Conservation (phyloP, 2,329 filamentous ascomycete genomes). For the Coleophoma eucalyptorum region DNA sequence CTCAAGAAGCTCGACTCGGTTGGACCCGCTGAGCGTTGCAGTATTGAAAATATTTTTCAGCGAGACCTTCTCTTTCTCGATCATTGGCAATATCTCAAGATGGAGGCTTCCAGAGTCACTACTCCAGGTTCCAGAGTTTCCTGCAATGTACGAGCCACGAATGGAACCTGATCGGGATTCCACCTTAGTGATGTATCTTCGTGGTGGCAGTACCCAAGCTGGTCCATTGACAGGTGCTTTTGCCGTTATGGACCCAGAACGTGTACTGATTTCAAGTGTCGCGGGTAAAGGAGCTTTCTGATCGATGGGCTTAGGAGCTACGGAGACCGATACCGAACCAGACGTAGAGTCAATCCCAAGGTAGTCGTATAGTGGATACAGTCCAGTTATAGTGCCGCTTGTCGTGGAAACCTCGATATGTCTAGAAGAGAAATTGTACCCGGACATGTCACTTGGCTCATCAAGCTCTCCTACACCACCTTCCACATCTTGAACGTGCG, state of each 20-base stretch:
- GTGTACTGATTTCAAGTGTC: conserved; percentile 17
- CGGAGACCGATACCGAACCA: conserved; percentile 14
- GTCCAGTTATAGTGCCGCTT: conserved; percentile 21
- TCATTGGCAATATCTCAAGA: conserved; percentile 17
- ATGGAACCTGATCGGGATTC: conserved; percentile 20
- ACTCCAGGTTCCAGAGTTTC: conserved; percentile 15
- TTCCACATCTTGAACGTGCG: background rate
- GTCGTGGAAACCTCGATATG: conserved; percentile 19
- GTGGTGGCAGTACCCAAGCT: conserved; percentile 14
- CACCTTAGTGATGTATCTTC: conserved; percentile 23
- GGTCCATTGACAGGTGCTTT: conserved; percentile 13
- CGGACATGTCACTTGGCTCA: background rate
- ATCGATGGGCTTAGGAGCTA: conserved; percentile 16
- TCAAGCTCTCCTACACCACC: background rate
- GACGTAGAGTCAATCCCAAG: conserved; percentile 18
- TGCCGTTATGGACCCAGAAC: conserved; percentile 19
- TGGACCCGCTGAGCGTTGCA: conserved; percentile 17
- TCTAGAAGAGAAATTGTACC: conserved; percentile 11
- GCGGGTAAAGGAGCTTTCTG: conserved; percentile 19
- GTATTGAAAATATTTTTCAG: conserved; percentile 13
- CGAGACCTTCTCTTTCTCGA: conserved; percentile 6
- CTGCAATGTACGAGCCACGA: conserved; percentile 20
- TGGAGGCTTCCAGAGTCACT: conserved; percentile 15
- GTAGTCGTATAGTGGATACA: conserved; percentile 23
- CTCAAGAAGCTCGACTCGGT: conserved; percentile 14